These are phyloP conservation scores for Rhododendron williamsianum DNA, from an alignment of 148 eudicot species.

Conservation along the genomic window DNA sequence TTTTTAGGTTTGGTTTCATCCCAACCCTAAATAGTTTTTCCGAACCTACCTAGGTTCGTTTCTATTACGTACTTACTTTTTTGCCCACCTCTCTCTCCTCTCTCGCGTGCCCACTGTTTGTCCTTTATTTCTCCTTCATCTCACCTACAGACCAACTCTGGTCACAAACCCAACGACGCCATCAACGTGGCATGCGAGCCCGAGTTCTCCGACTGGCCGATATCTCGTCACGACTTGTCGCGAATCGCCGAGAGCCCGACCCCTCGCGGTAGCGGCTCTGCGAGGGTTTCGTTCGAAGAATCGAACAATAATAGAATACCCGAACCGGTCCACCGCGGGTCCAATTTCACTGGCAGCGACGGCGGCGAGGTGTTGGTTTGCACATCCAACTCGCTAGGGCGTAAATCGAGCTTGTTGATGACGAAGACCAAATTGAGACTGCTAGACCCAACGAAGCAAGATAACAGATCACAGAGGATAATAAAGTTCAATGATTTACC, in stretches of 20 bases:
- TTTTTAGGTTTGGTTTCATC: too few species aligned
- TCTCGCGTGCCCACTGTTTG: too few species aligned
- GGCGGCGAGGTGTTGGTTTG: conserved; percentile 53
- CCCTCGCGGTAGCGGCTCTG: conserved; percentile 4
- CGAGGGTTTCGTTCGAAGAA: conserved; percentile 47
- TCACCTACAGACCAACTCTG: too few species aligned
- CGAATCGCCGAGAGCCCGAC: conserved; percentile 27
- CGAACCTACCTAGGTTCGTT: too few species aligned
- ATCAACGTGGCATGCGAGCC: neutral
- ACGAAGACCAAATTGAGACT: conserved; percentile 67
- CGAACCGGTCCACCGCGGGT: conserved; percentile 14
- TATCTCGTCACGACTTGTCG: conserved; percentile 8
- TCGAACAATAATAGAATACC: neutral
- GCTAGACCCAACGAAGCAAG: conserved; percentile 60
- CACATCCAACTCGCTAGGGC: conserved; percentile 47
- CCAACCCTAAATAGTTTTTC: too few species aligned
- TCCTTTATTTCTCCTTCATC: too few species aligned
- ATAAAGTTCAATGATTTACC: conserved; percentile 66
- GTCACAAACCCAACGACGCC: neutral
- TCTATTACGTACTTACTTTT: too few species aligned
- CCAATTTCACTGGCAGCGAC: conserved; percentile 17
- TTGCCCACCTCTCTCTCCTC: too few species aligned
- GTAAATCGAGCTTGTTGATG: conserved; percentile 35
- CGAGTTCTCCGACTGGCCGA: conserved; percentile 19
- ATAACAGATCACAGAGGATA: conserved; percentile 35